Evolutionary conservation across 257 asterid genomes (phyloP).

Genomic region (Solanum acaule): DNA sequence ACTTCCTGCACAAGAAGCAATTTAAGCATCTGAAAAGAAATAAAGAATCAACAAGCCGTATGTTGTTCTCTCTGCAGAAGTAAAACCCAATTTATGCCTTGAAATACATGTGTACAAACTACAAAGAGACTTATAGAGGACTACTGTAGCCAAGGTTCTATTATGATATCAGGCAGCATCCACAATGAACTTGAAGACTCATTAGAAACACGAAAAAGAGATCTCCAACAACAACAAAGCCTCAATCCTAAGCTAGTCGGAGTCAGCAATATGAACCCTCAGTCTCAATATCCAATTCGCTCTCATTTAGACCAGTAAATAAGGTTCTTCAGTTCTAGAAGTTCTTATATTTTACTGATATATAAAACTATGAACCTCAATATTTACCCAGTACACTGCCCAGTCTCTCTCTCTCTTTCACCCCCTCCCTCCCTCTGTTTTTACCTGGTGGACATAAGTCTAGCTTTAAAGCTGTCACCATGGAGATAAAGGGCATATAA

Average conservation of each 20-base stretch:
- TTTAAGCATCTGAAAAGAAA: slow-evolving; percentile 7
- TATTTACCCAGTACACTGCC: neutral
- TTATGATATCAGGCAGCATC: neutral
- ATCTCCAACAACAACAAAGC: neutral
- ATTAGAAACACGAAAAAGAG: neutral
- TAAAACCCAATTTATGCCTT: neutral
- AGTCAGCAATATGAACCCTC: neutral
- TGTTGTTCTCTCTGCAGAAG: neutral
- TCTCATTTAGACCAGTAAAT: neutral
- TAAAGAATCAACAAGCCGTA: neutral
- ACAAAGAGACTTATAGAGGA: neutral
- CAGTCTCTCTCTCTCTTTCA: neutral
- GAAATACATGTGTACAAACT: neutral
- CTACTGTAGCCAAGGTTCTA: neutral
- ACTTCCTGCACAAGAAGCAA: slow-evolving; percentile 47
- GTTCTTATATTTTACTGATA: neutral
- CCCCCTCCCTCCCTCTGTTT: neutral
- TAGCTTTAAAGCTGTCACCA: neutral
- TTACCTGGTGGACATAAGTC: neutral
- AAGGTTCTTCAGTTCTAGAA: neutral
- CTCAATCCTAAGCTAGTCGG: neutral
- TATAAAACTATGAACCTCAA: neutral
- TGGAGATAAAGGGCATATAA: neutral
- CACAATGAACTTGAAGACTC: neutral
- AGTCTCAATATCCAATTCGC: neutral